Conservation (phyloP, 2,329 filamentous ascomycete genomes). For the Diatrype stigma region DNA sequence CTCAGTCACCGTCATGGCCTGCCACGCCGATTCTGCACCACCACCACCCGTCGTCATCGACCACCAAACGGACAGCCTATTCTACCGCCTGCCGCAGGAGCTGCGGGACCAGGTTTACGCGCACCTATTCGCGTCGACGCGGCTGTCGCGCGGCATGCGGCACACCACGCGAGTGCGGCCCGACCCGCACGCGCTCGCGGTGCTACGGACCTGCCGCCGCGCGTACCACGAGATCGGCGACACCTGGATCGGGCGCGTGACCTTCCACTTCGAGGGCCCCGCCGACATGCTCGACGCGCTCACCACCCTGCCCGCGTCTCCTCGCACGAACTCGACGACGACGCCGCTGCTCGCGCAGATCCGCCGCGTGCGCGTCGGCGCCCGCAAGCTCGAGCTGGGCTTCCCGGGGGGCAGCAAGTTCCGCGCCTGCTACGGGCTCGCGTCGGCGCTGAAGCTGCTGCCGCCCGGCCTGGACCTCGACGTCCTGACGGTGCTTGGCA, state of each 20-base stretch:
- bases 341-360: not conserved
- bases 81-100: not conserved
- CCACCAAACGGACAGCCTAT: not conserved
- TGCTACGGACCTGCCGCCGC: not conserved
- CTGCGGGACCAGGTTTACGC: not conserved
- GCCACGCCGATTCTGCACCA: not conserved
- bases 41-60: too few relatives aligned
- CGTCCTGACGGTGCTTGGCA: not conserved
- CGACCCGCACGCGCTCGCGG: not conserved
- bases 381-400: not conserved
- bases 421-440: not conserved
- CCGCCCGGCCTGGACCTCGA: not conserved
- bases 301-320: not conserved
- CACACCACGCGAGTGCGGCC: not conserved
- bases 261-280: not conserved
- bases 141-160: not conserved
- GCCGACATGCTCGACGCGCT: not conserved
- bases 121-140: not conserved
- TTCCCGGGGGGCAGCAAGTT: not conserved
- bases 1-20: not conserved
- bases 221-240: not conserved
- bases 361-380: not conserved
- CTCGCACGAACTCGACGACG: too few relatives aligned
- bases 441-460: not conserved
- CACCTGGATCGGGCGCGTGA: not conserved